Percentiles rank a stretch among this genome's conserved stretches.
These are phyloP conservation scores for Senna tora DNA, from an alignment of 306 rosid genomes.

Conservation along the genomic window DNA sequence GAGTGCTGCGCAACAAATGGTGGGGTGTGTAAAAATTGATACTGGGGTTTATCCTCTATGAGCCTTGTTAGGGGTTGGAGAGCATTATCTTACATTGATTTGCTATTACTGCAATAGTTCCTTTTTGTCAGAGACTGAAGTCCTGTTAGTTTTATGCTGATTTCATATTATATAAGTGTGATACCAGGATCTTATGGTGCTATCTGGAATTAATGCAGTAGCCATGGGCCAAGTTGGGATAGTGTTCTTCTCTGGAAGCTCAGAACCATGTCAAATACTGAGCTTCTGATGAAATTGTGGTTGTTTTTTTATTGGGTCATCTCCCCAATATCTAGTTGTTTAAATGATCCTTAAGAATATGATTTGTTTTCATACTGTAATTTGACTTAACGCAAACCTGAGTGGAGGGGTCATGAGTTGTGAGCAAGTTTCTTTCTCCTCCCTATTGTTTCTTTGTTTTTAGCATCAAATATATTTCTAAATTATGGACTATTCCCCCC, in stretches of 20 bases:
- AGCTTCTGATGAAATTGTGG: background rate
- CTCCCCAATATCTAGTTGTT: background rate
- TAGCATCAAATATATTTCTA: background rate
- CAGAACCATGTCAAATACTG: background rate
- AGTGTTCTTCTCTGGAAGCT: background rate
- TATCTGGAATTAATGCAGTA: background rate
- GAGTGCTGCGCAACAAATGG: constrained; percentile 5
- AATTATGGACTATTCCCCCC: background rate
- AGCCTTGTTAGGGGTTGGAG: constrained; percentile 22
- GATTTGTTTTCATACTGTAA: background rate
- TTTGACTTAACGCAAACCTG: background rate
- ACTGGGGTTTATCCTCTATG: constrained; percentile 6
- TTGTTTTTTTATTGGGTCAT: background rate
- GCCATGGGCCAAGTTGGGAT: background rate
- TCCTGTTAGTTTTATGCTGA: background rate
- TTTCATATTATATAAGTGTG: background rate
- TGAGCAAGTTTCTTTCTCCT: constrained; percentile 21
- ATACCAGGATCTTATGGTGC: background rate
- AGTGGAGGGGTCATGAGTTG: background rate
- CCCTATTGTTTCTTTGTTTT: constrained; percentile 23
- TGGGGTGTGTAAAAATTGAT: constrained; percentile 13
- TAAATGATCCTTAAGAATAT: background rate
- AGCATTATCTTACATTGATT: background rate
- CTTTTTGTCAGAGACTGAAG: constrained; percentile 10
- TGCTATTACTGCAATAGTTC: background rate